A percentile compares a stretch with the other conserved stretches of the same genome.
These are phyloP conservation scores for Termitomyces sp. DNA, from an alignment of 768 basidiomycete species.

Conservation along the genomic window DNA sequence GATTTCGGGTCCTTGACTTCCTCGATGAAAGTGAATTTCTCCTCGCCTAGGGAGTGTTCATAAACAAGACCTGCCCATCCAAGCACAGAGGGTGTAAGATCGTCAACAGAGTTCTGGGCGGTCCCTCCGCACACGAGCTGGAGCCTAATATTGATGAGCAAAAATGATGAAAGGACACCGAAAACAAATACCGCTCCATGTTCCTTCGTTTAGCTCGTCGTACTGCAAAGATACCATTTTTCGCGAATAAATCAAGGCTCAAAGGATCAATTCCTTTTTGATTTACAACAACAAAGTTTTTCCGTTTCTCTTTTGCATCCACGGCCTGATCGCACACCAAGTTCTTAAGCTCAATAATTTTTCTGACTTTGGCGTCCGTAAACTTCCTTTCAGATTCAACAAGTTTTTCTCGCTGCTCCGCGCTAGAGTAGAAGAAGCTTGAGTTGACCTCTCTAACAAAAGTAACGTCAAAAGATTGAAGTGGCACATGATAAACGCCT, in stretches of 20 bases:
- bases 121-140: constrained; percentile 93
- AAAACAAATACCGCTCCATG: constrained; percentile 80
- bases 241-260: constrained; percentile 90
- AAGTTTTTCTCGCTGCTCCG: constrained; percentile 97
- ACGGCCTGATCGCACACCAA: constrained; percentile 92
- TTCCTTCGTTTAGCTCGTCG: constrained; percentile 96
- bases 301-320: constrained; percentile 72
- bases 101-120: constrained; percentile 97
- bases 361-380: constrained; percentile 90
- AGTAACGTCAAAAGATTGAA: constrained; percentile 11
- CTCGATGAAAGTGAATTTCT: constrained; percentile 97
- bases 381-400: constrained; percentile 96
- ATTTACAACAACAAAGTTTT: constrained; percentile 92
- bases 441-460: constrained; percentile 91
- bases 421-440: constrained; percentile 97
- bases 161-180: constrained; percentile 1
- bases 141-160: constrained; percentile 41
- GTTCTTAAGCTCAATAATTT: constrained; percentile 96
- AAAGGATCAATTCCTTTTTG: constrained; percentile 99
- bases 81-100: constrained; percentile 83
- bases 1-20: constrained; percentile 94
- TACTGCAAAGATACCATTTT: constrained; percentile 93
- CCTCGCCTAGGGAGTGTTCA: constrained; percentile 98
- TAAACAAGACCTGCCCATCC: constrained; percentile 99
- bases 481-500: constrained; percentile 24